phyloP scores from a whole-genome alignment of 495 filamentous ascomycete genomes.

The Xylaria castorea region DNA sequence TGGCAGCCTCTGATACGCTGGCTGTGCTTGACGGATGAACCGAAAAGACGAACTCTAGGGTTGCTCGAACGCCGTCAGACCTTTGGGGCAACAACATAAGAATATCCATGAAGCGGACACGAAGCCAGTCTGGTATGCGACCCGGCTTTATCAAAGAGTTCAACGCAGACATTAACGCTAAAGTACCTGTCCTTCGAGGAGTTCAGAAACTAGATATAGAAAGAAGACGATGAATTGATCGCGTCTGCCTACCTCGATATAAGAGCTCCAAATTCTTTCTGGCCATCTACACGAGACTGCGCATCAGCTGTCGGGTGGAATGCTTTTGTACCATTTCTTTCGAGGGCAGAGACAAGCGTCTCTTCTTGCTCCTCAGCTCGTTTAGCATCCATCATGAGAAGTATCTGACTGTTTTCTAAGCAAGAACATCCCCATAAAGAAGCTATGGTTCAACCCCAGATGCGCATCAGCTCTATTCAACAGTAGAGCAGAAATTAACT shows the following conservation, averaged over 20 bases:
- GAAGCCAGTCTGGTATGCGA: constrained; percentile 55
- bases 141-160: constrained; percentile 55
- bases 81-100: constrained; percentile 72
- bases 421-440: not conserved
- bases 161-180: constrained; percentile 52
- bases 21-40: constrained; percentile 58
- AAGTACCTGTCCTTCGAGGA: constrained; percentile 48
- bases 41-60: constrained; percentile 73
- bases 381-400: constrained; percentile 21
- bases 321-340: constrained; percentile 47
- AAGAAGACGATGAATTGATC: not conserved
- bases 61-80: constrained; percentile 67
- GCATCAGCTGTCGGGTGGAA: constrained; percentile 46
- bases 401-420: constrained; percentile 1
- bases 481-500: not conserved
- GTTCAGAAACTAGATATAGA: constrained; percentile 39
- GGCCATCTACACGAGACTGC: constrained; percentile 37
- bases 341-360: constrained; percentile 39
- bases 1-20: constrained; percentile 45
- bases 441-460: not conserved
- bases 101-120: constrained; percentile 58
- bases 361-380: constrained; percentile 21
- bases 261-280: constrained; percentile 47
- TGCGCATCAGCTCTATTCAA: not conserved
- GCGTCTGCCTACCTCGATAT: constrained; percentile 48